These are phyloP conservation scores for Fusarium concolor DNA, from an alignment of 2,329 filamentous ascomycete genomes.

Conservation along the genomic window DNA sequence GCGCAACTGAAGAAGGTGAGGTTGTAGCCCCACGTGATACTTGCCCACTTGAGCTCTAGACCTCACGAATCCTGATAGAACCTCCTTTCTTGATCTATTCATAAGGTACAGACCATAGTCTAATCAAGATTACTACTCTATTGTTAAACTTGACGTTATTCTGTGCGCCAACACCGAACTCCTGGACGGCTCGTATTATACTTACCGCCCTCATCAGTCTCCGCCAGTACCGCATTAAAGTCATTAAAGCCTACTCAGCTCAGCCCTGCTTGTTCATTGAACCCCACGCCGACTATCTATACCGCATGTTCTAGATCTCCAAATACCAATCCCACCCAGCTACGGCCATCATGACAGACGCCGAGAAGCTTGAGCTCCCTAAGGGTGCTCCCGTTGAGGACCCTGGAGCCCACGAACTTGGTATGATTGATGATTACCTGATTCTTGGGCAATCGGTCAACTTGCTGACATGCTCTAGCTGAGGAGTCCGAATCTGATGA, in stretches of 20 bases:
- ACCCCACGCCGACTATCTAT: conserved; percentile 38
- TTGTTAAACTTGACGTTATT: conserved; percentile 1
- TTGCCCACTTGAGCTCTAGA: conserved; percentile 29
- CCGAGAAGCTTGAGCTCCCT: conserved; percentile 50
- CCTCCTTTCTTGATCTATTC: conserved; percentile 35
- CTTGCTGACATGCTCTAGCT: conserved; percentile 49
- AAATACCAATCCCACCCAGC: conserved; percentile 11
- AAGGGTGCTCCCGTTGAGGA: conserved; percentile 56
- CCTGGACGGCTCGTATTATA: conserved; percentile 6
- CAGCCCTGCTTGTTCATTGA: conserved; percentile 10
- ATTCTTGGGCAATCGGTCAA: neutral
- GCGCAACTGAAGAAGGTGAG: conserved; percentile 13
- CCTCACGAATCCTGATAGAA: conserved; percentile 21
- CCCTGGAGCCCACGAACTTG: conserved; percentile 70
- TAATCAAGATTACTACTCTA: conserved; percentile 13
- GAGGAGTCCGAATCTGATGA: conserved; percentile 74
- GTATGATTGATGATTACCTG: conserved; percentile 51
- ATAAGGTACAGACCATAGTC: neutral
- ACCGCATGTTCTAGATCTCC: conserved; percentile 36
- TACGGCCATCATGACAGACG: conserved; percentile 45
- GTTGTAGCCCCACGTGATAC: conserved; percentile 44
- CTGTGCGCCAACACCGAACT: neutral
- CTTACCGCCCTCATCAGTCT: conserved; percentile 14
- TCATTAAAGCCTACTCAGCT: conserved; percentile 19
- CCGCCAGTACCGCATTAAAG: conserved; percentile 10